Evolutionary conservation across 176 grass and related monocot species (phyloP).

Genomic region (Zoysia pacifica): DNA sequence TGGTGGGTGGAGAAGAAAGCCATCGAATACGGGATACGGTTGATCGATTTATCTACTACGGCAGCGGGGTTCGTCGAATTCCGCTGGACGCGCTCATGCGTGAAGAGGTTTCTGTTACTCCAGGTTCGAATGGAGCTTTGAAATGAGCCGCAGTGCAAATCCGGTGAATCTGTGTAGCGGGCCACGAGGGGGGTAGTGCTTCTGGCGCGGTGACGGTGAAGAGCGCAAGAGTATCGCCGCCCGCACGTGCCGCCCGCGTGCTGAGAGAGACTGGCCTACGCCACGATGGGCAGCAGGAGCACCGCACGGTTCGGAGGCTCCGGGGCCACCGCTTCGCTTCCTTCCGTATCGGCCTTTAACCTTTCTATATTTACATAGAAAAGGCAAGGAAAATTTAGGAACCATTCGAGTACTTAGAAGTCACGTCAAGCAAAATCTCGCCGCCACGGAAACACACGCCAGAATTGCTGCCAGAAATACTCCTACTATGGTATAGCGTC

Average conservation of each 20-base stretch:
- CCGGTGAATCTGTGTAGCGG: constrained; percentile 17
- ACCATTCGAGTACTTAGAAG: too few relatives aligned
- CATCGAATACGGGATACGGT: constrained; percentile 4
- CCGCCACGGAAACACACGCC: too few relatives aligned
- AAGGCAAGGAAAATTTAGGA: too few relatives aligned
- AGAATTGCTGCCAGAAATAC: constrained; percentile 25
- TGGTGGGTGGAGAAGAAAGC: neutral
- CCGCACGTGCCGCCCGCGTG: neutral
- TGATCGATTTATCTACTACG: neutral
- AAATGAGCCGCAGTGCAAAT: neutral
- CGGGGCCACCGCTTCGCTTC: too few relatives aligned
- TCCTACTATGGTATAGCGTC: constrained; percentile 3
- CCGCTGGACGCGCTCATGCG: neutral
- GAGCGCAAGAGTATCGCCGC: neutral
- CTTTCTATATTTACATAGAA: too few relatives aligned
- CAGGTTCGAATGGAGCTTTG: neutral
- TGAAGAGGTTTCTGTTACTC: neutral
- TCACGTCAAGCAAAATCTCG: constrained; percentile 21
- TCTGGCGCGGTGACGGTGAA: neutral
- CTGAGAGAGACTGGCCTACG: constrained; percentile 1
- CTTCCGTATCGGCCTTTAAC: too few relatives aligned
- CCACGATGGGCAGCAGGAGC: neutral
- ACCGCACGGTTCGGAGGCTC: neutral
- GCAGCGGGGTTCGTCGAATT: neutral
- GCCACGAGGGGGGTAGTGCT: constrained; percentile 21